phyloP scores from a whole-genome alignment of 2,329 filamentous ascomycete species.

The Xylaria sp. region DNA sequence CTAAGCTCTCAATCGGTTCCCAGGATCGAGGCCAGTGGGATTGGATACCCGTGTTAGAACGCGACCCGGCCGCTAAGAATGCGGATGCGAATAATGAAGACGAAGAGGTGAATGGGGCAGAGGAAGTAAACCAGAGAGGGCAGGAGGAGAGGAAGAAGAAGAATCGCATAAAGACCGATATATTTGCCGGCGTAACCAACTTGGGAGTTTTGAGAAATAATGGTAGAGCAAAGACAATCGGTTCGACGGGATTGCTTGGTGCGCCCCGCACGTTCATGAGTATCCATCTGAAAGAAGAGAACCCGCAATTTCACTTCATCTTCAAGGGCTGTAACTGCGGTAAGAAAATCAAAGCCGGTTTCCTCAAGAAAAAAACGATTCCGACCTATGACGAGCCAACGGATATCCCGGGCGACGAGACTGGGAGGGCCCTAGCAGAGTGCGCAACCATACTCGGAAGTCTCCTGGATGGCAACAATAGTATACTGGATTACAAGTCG shows the following conservation, averaged over 20 bases:
- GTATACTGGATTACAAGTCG: conserved; percentile 15
- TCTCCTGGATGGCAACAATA: conserved; percentile 17
- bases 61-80: not conserved
- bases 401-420: conserved; percentile 22
- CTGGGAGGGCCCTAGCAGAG: conserved; percentile 17
- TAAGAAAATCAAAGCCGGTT: conserved; percentile 9
- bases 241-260: conserved; percentile 32
- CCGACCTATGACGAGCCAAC: not conserved
- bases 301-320: conserved; percentile 32
- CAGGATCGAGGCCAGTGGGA: conserved; percentile 34
- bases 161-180: conserved; percentile 35
- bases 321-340: conserved; percentile 34
- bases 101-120: not conserved
- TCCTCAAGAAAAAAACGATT: conserved; percentile 16
- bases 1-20: conserved; percentile 38
- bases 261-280: conserved; percentile 36
- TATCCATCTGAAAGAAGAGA: conserved; percentile 31
- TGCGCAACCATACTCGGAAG: conserved; percentile 21
- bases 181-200: conserved; percentile 36
- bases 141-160: not conserved
- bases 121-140: not conserved
- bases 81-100: not conserved
- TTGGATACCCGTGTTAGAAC: conserved; percentile 37
- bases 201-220: conserved; percentile 30
- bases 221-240: conserved; percentile 16